Evolutionary conservation across 1,284 basidiomycete genomes (phyloP).

Genomic region (Trichosporon sp.): DNA sequence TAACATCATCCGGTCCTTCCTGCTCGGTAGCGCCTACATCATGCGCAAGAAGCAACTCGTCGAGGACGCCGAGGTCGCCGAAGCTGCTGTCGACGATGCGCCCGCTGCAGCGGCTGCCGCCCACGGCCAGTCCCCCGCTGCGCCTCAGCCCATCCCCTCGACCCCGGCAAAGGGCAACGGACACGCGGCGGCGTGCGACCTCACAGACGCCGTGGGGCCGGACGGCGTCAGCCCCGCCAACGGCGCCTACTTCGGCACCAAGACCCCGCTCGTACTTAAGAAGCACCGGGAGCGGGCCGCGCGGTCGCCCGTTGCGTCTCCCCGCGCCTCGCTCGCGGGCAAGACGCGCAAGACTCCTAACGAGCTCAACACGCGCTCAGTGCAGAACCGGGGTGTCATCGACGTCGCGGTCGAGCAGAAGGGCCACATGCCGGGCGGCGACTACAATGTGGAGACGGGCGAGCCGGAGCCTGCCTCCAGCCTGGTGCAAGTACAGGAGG

Average conservation of each 20-base stretch:
- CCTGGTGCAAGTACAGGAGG: background rate
- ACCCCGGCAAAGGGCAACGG: background rate
- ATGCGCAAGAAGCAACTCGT: slow-evolving; percentile 55
- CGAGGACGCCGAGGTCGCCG: slow-evolving; percentile 29
- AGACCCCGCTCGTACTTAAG: slow-evolving; percentile 13
- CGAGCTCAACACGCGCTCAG: background rate
- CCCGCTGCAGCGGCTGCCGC: too few relatives aligned
- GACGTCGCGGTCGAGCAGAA: slow-evolving; percentile 4
- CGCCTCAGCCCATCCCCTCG: background rate
- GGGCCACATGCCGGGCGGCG: slow-evolving; percentile 12
- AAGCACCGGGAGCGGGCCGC: slow-evolving; percentile 13
- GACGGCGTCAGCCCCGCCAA: background rate
- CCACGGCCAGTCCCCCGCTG: too few relatives aligned
- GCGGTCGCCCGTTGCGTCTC: slow-evolving; percentile 28
- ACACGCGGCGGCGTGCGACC: background rate
- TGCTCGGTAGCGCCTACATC: slow-evolving; percentile 64
- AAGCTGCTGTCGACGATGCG: background rate
- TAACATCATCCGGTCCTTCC: slow-evolving; percentile 77
- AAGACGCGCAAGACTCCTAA: background rate
- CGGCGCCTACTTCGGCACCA: slow-evolving; percentile 14
- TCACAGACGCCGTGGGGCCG: background rate
- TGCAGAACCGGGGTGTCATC: background rate
- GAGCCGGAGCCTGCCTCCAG: background rate
- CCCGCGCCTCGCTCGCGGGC: slow-evolving; percentile 8
- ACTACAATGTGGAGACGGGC: background rate